These are phyloP conservation scores for Guillardia theta DNA, from an alignment of 78 protist genomes.

Conservation along the genomic window DNA sequence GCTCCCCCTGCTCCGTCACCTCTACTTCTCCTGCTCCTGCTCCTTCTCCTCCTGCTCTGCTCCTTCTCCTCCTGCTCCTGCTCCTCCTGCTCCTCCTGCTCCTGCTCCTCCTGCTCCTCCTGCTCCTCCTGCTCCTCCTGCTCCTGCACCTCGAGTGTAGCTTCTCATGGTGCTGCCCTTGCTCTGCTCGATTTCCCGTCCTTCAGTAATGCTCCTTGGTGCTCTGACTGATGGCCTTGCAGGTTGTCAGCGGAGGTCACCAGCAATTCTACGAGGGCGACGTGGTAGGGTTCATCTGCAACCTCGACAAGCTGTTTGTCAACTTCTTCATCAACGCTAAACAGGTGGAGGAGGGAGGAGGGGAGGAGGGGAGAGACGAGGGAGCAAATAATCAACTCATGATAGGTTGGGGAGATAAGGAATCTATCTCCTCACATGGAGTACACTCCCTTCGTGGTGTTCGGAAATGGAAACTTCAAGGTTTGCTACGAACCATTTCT, in stretches of 20 bases:
- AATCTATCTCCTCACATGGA: neutral
- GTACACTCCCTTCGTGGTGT: conserved; percentile 15
- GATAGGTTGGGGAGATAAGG: neutral
- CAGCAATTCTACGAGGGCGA: neutral
- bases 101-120: too few relatives aligned
- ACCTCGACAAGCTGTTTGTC: neutral
- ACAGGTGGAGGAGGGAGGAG: neutral
- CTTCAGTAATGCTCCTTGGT: too few relatives aligned
- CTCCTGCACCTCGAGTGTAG: too few relatives aligned
- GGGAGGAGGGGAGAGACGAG: neutral
- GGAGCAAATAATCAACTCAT: neutral
- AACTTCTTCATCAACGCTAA: neutral
- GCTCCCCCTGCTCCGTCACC: too few relatives aligned
- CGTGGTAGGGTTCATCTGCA: neutral
- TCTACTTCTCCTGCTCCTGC: too few relatives aligned
- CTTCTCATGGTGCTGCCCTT: too few relatives aligned
- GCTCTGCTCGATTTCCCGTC: too few relatives aligned
- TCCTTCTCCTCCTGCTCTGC: too few relatives aligned
- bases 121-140: too few relatives aligned
- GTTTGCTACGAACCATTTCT: neutral
- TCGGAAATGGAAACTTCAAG: neutral
- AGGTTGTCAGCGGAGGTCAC: neutral
- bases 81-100: too few relatives aligned
- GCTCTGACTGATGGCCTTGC: too few relatives aligned
- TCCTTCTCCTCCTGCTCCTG: too few relatives aligned